These are phyloP conservation scores for Scedosporium boydii DNA, from an alignment of 2,329 filamentous ascomycete species.

Conservation along the genomic window DNA sequence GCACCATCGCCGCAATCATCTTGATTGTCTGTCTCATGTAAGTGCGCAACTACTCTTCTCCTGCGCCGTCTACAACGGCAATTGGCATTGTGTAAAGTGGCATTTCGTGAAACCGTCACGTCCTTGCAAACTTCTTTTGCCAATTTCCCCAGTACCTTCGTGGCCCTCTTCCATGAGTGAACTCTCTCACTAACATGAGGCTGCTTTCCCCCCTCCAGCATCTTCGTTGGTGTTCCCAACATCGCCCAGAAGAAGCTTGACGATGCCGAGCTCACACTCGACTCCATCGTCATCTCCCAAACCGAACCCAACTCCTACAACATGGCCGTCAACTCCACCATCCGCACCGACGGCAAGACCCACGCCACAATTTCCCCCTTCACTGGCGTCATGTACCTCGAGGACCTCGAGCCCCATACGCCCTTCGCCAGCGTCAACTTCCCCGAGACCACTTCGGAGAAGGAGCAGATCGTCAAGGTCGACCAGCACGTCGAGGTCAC, in stretches of 20 bases:
- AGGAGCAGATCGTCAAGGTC: constrained; percentile 41
- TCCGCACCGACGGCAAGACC: constrained; percentile 40
- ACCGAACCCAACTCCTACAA: constrained; percentile 33
- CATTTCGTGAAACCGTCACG: not conserved
- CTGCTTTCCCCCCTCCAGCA: constrained; percentile 22
- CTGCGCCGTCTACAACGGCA: not conserved
- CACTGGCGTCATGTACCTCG: constrained; percentile 44
- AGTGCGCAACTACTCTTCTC: constrained; percentile 18
- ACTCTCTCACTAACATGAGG: constrained; percentile 5
- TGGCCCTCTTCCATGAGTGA: not conserved
- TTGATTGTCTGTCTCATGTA: constrained; percentile 51
- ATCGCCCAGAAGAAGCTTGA: constrained; percentile 49
- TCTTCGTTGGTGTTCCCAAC: constrained; percentile 46
- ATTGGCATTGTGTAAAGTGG: not conserved
- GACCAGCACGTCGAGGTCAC: constrained; percentile 36
- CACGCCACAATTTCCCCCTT: constrained; percentile 43
- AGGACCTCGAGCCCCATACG: constrained; percentile 33
- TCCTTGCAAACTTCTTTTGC: not conserved
- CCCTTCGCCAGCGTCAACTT: constrained; percentile 43
- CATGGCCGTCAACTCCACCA: constrained; percentile 47
- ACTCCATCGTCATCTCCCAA: constrained; percentile 39
- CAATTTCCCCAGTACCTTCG: not conserved
- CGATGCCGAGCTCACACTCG: constrained; percentile 39
- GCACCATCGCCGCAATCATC: constrained; percentile 37
- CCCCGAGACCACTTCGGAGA: constrained; percentile 38